A percentile compares a stretch with the other conserved stretches of the same genome.
Conservation (phyloP, 2,329 filamentous ascomycete genomes). For the Gnomoniopsis sp. region DNA sequence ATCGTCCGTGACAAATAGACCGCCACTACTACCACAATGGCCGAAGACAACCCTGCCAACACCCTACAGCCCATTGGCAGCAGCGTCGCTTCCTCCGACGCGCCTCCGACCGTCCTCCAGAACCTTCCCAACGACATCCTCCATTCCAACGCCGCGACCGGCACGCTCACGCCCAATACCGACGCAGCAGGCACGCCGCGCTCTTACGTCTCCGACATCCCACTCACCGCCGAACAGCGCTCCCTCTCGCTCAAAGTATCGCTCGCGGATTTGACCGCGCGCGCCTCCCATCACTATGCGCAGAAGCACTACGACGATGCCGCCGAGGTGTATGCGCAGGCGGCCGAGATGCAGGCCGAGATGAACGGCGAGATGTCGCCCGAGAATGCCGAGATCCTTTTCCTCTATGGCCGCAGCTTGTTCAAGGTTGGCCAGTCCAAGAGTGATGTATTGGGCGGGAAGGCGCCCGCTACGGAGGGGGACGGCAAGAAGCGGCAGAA, state of each 20-base stretch:
- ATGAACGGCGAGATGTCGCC: conserved; percentile 89
- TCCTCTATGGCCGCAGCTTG: conserved; percentile 87
- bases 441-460: conserved; percentile 88
- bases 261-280: conserved; percentile 73
- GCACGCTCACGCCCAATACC: conserved; percentile 22
- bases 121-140: conserved; percentile 9
- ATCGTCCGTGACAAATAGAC: not conserved
- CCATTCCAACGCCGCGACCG: conserved; percentile 7
- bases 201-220: conserved; percentile 21
- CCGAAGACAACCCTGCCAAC: conserved; percentile 13
- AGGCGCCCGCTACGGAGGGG: conserved; percentile 58
- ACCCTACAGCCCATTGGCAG: conserved; percentile 11
- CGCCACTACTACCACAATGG: conserved; percentile 8
- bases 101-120: not conserved
- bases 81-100: not conserved
- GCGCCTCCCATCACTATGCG: conserved; percentile 80
- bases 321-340: conserved; percentile 82
- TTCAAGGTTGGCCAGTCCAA: conserved; percentile 94
- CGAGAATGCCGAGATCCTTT: conserved; percentile 90
- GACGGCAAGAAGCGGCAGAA: conserved; percentile 50
- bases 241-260: conserved; percentile 50
- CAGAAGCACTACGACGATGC: conserved; percentile 86
- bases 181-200: conserved; percentile 30
- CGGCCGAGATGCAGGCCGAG: conserved; percentile 84
- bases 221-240: conserved; percentile 31